phyloP scores from a whole-genome alignment of 495 filamentous ascomycete species.

The Neurospora sublineolata region DNA sequence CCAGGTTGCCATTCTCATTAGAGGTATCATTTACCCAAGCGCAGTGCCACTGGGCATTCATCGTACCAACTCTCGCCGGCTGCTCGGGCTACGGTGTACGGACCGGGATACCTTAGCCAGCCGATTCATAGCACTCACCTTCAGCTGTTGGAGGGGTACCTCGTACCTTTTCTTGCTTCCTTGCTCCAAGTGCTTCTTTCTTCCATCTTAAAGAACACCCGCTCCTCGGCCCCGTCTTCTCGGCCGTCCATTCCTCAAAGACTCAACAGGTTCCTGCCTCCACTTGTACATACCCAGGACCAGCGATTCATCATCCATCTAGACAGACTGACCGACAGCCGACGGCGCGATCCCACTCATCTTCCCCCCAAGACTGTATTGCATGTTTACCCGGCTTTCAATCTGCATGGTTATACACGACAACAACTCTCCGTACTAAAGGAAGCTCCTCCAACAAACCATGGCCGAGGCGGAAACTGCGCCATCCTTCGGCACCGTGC shows the following conservation, averaged over 20 bases:
- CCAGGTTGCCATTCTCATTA: neutral
- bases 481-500: constrained; percentile 77
- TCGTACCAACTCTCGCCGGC: neutral
- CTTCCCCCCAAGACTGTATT: neutral
- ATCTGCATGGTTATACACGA: constrained; percentile 16
- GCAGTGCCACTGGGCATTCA: neutral
- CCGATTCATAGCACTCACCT: neutral
- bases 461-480: constrained; percentile 68
- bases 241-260: neutral
- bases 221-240: neutral
- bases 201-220: neutral
- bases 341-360: neutral
- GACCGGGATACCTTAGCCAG: neutral
- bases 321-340: neutral
- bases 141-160: neutral
- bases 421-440: neutral
- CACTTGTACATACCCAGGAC: neutral
- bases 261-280: neutral
- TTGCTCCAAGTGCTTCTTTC: neutral
- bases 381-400: constrained; percentile 2
- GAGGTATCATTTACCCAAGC: neutral
- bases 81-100: neutral
- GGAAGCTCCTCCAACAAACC: constrained; percentile 2
- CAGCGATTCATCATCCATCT: neutral
- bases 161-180: neutral